These are phyloP conservation scores for Boletus rufocinnamomeus DNA, from an alignment of 768 basidiomycete genomes.

Conservation along the genomic window DNA sequence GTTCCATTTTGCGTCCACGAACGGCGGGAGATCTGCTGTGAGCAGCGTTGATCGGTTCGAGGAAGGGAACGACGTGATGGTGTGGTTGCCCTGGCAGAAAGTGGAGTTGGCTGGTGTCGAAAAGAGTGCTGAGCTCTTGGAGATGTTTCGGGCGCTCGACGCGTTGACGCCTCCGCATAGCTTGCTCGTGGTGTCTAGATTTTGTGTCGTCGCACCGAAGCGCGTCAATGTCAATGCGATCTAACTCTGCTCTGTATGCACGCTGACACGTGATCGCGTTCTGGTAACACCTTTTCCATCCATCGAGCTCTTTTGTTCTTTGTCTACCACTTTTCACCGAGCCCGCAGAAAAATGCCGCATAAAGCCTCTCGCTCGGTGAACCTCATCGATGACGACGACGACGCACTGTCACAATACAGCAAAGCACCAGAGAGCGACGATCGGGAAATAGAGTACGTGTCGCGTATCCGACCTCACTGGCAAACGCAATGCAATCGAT, in stretches of 20 bases:
- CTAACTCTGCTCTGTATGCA: not conserved
- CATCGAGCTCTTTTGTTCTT: not conserved
- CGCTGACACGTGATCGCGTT: constrained; percentile 23
- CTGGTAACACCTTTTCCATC: not conserved
- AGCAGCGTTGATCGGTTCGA: constrained; percentile 41
- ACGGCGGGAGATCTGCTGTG: constrained; percentile 25
- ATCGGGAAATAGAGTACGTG: constrained; percentile 30
- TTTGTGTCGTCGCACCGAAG: constrained; percentile 21
- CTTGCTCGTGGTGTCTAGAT: constrained; percentile 33
- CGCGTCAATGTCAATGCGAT: constrained; percentile 1
- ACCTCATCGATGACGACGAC: constrained; percentile 16
- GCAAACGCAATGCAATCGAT: not conserved
- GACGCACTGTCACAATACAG: constrained; percentile 20
- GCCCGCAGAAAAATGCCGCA: constrained; percentile 16
- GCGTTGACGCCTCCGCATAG: constrained; percentile 32
- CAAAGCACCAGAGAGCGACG: constrained; percentile 27
- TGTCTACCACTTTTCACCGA: not conserved
- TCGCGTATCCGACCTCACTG: not conserved
- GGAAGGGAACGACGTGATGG: constrained; percentile 42
- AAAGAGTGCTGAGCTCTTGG: constrained; percentile 15
- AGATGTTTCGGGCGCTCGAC: constrained; percentile 26
- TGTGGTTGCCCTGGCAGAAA: constrained; percentile 56
- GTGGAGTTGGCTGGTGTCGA: constrained; percentile 29
- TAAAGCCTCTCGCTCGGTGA: constrained; percentile 12
- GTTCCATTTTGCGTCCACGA: constrained; percentile 39